Evolutionary conservation across 164 flowering plant genomes (phyloP).

Genomic region (Chloranthus sessilifolius): DNA sequence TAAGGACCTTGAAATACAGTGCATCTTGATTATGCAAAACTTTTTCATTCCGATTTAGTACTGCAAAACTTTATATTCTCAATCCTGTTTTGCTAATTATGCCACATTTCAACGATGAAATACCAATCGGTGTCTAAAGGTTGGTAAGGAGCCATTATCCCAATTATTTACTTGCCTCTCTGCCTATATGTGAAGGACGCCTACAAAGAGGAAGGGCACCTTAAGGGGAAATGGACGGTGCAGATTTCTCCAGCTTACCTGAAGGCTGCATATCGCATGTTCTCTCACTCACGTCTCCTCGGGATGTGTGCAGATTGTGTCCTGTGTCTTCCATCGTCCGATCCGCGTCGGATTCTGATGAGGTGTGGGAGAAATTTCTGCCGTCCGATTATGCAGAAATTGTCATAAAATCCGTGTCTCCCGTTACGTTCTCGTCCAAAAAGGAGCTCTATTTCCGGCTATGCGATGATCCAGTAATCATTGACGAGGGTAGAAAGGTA

Average conservation of each 20-base stretch:
- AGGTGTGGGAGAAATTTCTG: slow-evolving; percentile 6
- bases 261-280: slow-evolving; percentile 16
- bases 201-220: too few relatives aligned
- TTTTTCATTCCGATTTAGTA: too few relatives aligned
- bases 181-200: too few relatives aligned
- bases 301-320: slow-evolving; percentile 16
- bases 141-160: too few relatives aligned
- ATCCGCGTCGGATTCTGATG: slow-evolving; percentile 19
- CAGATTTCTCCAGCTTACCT: slow-evolving; percentile 5
- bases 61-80: too few relatives aligned
- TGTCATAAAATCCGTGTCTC: slow-evolving; percentile 7
- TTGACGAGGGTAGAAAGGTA: too few relatives aligned
- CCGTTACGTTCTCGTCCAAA: slow-evolving; percentile 1
- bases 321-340: slow-evolving; percentile 13
- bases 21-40: too few relatives aligned
- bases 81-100: too few relatives aligned
- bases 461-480: slow-evolving; percentile 13
- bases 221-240: background rate
- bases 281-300: slow-evolving; percentile 17
- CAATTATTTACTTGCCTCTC: too few relatives aligned
- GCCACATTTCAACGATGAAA: too few relatives aligned
- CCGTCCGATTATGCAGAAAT: slow-evolving; percentile 13
- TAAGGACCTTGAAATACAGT: too few relatives aligned
- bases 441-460: slow-evolving; percentile 17
- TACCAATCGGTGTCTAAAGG: too few relatives aligned